Evolutionary conservation across 345 rosid species (phyloP).

Genomic region (Noccaea bulbosa): DNA sequence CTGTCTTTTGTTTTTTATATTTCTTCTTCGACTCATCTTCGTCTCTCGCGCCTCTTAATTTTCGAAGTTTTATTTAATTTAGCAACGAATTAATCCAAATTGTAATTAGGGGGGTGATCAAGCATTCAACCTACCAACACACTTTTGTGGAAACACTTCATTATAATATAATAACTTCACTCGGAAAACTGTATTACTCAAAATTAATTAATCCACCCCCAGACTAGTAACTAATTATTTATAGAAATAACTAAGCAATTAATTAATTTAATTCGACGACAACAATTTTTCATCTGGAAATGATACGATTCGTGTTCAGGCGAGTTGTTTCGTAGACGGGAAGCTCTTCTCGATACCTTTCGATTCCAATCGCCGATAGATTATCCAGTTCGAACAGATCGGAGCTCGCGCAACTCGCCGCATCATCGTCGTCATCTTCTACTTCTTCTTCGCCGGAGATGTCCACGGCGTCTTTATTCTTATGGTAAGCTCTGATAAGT

Average conservation of each 20-base stretch:
- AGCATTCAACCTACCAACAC: not conserved
- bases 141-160: not conserved
- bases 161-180: conserved; percentile 8
- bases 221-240: conserved; percentile 22
- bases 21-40: conserved; percentile 20
- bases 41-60: conserved; percentile 26
- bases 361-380: conserved; percentile 51
- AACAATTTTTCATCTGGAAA: conserved; percentile 21
- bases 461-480: conserved; percentile 35
- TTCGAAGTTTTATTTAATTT: not conserved
- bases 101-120: not conserved
- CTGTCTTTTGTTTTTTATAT: not conserved
- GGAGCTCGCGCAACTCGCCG: conserved; percentile 40
- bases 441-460: conserved; percentile 18
- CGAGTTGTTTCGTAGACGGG: conserved; percentile 96
- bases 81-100: not conserved
- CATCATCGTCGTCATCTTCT: conserved; percentile 54
- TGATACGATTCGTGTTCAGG: conserved; percentile 50
- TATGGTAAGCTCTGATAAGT: conserved; percentile 63
- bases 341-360: conserved; percentile 75
- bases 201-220: conserved; percentile 32
- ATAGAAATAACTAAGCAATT: conserved; percentile 9
- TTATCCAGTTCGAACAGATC: conserved; percentile 88
- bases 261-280: not conserved
- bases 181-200: conserved; percentile 14